These are phyloP conservation scores for Pezicula carpinea DNA, from an alignment of 2,329 filamentous ascomycete genomes.

Conservation along the genomic window DNA sequence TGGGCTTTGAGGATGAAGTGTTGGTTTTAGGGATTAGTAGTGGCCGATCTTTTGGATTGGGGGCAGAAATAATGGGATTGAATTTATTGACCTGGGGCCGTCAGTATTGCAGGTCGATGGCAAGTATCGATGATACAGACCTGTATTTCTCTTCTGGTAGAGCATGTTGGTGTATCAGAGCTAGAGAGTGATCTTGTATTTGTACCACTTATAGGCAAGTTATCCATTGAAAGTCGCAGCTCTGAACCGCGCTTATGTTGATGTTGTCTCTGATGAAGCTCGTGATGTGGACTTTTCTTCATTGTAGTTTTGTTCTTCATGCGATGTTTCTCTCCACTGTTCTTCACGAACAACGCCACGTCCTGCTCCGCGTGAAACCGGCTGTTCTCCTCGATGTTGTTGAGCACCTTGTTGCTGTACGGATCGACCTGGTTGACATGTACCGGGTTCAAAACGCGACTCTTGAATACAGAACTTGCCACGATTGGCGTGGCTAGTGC, in stretches of 20 bases:
- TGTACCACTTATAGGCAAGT: no score
- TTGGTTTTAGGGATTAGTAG: slow-evolving; percentile 18
- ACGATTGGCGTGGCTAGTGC: slow-evolving; percentile 31
- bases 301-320: slow-evolving; percentile 27
- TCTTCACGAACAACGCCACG: slow-evolving; percentile 11
- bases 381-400: no score
- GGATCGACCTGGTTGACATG: slow-evolving; percentile 34
- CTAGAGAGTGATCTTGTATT: no score
- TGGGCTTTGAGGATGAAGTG: slow-evolving; percentile 19
- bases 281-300: slow-evolving; percentile 6
- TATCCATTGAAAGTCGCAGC: no score
- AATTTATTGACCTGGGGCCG: no score
- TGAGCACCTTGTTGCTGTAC: slow-evolving; percentile 16
- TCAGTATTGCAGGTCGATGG: no score
- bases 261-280: slow-evolving; percentile 20
- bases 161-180: no score
- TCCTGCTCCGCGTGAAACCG: slow-evolving; percentile 22
- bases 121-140: no score
- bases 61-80: no score
- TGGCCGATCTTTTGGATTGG: no score
- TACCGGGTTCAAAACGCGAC: slow-evolving; percentile 43
- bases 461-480: slow-evolving; percentile 33
- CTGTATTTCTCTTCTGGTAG: no score
- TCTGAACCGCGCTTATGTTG: no score
- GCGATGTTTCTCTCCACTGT: slow-evolving; percentile 20